Conservation (phyloP, 352 stramenopile genomes). For the Globisporangium ultimum region DNA sequence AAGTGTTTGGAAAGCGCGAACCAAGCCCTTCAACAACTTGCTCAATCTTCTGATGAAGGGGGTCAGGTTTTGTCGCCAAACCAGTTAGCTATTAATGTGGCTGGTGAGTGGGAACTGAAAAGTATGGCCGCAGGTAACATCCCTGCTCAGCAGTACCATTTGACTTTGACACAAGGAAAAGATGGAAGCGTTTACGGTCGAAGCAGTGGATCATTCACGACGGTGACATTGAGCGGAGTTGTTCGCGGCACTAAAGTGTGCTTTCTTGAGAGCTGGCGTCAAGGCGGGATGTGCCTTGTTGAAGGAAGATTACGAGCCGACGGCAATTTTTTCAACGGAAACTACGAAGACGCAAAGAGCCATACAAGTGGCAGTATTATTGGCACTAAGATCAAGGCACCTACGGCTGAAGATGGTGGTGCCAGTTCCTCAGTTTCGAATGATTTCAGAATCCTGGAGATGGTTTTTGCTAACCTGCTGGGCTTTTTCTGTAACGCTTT, state of each 20-base stretch:
- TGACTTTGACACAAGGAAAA: constrained; percentile 65
- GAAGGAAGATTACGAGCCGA: constrained; percentile 75
- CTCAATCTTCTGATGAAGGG: constrained; percentile 18
- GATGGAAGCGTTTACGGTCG: constrained; percentile 63
- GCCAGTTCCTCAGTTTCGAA: constrained; percentile 27
- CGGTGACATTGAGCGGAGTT: constrained; percentile 72
- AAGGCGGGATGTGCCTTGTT: constrained; percentile 85
- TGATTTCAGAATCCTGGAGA: constrained; percentile 68
- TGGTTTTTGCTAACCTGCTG: constrained; percentile 73
- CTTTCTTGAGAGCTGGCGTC: constrained; percentile 84
- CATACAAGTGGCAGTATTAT: constrained; percentile 83
- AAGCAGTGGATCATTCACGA: constrained; percentile 80
- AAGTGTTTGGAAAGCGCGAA: constrained; percentile 66
- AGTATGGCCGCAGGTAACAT: constrained; percentile 86
- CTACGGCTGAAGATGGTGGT: constrained; percentile 12
- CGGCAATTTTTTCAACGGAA: constrained; percentile 66
- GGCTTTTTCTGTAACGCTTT: constrained; percentile 69
- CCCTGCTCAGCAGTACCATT: constrained; percentile 82
- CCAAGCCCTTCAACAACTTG: constrained; percentile 36
- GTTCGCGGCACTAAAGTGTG: constrained; percentile 77
- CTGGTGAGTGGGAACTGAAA: constrained; percentile 85
- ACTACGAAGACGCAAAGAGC: constrained; percentile 86
- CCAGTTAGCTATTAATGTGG: constrained; percentile 60
- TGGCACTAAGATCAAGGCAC: constrained; percentile 53
- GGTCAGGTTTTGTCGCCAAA: constrained; percentile 20